Evolutionary conservation across 495 filamentous ascomycete species (phyloP).

Genomic region (Hyaloscypha bicolor): DNA sequence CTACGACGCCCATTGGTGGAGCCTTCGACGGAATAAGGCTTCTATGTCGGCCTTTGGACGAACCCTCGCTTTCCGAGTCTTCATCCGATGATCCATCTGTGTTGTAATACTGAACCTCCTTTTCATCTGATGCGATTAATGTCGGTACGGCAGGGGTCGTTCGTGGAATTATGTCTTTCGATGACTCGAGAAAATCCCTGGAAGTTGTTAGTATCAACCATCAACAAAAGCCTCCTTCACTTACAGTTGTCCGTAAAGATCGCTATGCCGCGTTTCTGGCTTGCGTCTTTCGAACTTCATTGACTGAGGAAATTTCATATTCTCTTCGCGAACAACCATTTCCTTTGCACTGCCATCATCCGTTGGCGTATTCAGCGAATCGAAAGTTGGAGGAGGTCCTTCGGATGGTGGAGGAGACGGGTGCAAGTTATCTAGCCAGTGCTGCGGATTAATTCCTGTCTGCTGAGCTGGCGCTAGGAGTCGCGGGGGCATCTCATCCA

Average conservation of each 20-base stretch:
- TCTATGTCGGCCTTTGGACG: background rate
- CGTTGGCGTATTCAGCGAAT: constrained; percentile 19
- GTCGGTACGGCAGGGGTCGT: constrained; percentile 1
- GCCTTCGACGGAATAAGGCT: background rate
- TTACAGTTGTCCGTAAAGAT: background rate
- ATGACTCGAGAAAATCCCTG: background rate
- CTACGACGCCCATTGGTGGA: constrained; percentile 13
- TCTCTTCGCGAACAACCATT: constrained; percentile 34
- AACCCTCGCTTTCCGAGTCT: constrained; percentile 17
- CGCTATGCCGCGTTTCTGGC: constrained; percentile 32
- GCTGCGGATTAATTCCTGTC: constrained; percentile 8
- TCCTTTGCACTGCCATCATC: constrained; percentile 25
- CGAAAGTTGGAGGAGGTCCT: constrained; percentile 20
- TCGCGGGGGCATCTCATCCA: constrained; percentile 19
- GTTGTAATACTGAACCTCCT: constrained; percentile 19
- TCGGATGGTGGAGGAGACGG: background rate
- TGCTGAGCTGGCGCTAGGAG: background rate
- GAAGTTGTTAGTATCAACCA: background rate
- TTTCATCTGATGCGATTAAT: constrained; percentile 15
- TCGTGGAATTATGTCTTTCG: background rate
- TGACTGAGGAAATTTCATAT: constrained; percentile 44
- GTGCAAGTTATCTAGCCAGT: constrained; percentile 17
- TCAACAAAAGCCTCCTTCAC: background rate
- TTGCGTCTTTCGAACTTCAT: constrained; percentile 40
- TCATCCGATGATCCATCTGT: constrained; percentile 26